Percentiles rank a stretch among this genome's conserved stretches.
These are phyloP conservation scores for Mycena indigotica DNA, from an alignment of 768 basidiomycete species.

Conservation along the genomic window DNA sequence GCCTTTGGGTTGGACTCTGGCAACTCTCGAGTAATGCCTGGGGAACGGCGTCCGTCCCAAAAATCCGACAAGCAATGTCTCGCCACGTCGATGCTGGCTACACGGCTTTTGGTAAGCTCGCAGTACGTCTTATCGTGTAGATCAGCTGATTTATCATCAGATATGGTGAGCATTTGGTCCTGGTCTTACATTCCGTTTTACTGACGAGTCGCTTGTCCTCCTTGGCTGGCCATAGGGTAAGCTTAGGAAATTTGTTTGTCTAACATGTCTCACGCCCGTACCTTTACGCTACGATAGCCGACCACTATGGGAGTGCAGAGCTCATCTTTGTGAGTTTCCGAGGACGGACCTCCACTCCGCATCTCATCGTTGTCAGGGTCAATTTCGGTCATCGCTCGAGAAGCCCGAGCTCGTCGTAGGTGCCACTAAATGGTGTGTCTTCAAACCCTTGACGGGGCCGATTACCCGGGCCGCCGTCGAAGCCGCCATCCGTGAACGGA, in stretches of 20 bases:
- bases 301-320: conserved; percentile 86
- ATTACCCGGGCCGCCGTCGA: conserved; percentile 60
- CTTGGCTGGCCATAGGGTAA: conserved; percentile 7
- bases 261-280: neutral
- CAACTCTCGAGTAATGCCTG: conserved; percentile 23
- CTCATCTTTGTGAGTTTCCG: conserved; percentile 66
- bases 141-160: neutral
- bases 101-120: conserved; percentile 13
- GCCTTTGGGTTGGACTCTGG: conserved; percentile 20
- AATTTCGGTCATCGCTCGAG: conserved; percentile 56
- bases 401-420: conserved; percentile 53
- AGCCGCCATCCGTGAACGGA: conserved; percentile 67
- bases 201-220: neutral
- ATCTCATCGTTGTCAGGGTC: conserved; percentile 50
- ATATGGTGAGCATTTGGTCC: conserved; percentile 9
- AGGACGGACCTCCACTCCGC: conserved; percentile 4
- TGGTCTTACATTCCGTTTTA: neutral
- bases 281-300: conserved; percentile 49
- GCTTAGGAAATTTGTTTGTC: neutral
- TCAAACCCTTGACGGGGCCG: conserved; percentile 44
- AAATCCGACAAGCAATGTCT: conserved; percentile 19
- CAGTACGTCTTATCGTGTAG: neutral
- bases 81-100: conserved; percentile 2
- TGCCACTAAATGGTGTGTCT: conserved; percentile 88
- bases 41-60: conserved; percentile 16